Conservation (phyloP, 805 yeast genomes). For the baker's yeast (Saccharomyces cerevisiae) region DNA sequence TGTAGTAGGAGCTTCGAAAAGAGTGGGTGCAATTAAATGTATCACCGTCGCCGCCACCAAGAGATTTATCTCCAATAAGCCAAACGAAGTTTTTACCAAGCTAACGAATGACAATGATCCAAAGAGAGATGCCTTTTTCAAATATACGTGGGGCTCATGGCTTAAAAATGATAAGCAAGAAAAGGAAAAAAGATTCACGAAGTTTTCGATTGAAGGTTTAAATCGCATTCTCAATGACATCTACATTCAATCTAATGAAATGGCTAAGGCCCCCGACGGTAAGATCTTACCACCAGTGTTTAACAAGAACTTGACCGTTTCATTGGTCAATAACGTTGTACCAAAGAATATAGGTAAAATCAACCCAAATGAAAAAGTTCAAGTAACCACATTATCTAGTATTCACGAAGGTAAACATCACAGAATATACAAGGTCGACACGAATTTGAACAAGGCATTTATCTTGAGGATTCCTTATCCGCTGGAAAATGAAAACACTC, state of each 20-base stretch:
- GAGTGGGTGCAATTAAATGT: not conserved
- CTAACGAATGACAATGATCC: conserved; percentile 58
- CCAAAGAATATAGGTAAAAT: conserved; percentile 37
- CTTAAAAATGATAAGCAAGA: conserved; percentile 66
- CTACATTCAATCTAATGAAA: conserved; percentile 32
- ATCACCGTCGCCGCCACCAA: not conserved
- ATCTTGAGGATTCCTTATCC: conserved; percentile 82
- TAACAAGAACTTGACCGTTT: conserved; percentile 35
- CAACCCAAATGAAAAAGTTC: conserved; percentile 37
- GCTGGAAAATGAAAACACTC: conserved; percentile 56
- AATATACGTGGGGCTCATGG: conserved; percentile 96
- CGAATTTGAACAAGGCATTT: conserved; percentile 49
- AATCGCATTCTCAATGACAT: conserved; percentile 44
- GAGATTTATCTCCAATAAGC: conserved; percentile 28
- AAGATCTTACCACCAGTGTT: conserved; percentile 32
- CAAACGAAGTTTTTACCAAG: conserved; percentile 40
- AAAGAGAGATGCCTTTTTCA: conserved; percentile 62
- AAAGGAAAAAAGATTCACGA: conserved; percentile 68
- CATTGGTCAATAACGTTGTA: conserved; percentile 43
- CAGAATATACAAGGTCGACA: conserved; percentile 66
- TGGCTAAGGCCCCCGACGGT: conserved; percentile 19
- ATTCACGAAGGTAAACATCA: conserved; percentile 93
- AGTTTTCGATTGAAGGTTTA: conserved; percentile 74
- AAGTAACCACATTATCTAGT: conserved; percentile 66
- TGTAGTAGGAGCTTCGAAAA: not conserved